Evolutionary conservation across 163 green algal species (phyloP).

Genomic region (Trebouxia gelatinosa): DNA sequence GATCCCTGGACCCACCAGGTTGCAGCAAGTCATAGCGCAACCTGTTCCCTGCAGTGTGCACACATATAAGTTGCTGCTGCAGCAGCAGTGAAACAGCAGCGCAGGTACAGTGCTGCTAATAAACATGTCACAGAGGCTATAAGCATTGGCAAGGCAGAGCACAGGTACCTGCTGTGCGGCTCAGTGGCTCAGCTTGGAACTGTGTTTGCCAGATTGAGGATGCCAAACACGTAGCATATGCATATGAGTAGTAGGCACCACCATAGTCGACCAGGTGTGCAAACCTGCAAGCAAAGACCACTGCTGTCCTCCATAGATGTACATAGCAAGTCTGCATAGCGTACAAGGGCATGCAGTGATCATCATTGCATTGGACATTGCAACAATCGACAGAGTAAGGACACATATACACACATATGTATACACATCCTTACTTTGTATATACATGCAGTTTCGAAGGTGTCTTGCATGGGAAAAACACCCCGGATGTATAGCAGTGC

Average conservation of each 20-base stretch:
- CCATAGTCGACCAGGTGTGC: conserved; percentile 80
- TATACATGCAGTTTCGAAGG: no score
- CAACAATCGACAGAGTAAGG: no score
- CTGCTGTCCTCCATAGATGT: no score
- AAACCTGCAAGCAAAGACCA: conserved; percentile 47
- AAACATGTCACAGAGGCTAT: no score
- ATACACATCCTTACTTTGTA: no score
- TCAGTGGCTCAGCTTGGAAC: conserved; percentile 52
- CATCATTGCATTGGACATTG: no score
- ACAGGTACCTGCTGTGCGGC: conserved; percentile 48
- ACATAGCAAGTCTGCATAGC: no score
- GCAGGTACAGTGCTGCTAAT: no score
- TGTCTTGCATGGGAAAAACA: neutral
- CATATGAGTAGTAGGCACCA: conserved; percentile 80
- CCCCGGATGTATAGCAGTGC: neutral
- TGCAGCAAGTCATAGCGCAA: conserved; percentile 5
- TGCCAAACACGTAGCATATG: conserved; percentile 70
- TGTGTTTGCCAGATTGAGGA: conserved; percentile 59
- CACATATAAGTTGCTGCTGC: no score
- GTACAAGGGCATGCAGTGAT: neutral
- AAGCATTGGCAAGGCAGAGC: no score
- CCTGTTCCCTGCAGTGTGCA: conserved; percentile 1
- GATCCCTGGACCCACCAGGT: conserved; percentile 5
- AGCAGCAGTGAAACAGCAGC: no score
- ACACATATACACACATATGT: no score